phyloP scores from a whole-genome alignment of 805 yeast genomes.

The Ogataea degrootiae region DNA sequence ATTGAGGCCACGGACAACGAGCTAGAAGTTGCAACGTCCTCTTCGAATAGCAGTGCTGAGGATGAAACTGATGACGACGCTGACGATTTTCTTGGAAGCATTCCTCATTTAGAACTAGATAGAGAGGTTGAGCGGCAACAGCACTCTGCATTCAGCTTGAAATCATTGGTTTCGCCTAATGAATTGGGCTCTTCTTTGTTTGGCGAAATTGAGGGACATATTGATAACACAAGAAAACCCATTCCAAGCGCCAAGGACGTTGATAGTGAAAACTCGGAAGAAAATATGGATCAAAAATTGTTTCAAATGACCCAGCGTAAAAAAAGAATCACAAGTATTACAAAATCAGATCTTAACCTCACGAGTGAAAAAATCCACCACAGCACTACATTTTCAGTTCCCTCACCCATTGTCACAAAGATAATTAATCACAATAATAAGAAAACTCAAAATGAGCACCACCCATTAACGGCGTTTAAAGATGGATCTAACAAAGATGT shows the following conservation, averaged over 20 bases:
- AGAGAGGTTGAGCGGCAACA: not conserved
- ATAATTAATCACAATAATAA: not conserved
- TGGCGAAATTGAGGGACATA: not conserved
- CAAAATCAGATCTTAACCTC: too few species aligned
- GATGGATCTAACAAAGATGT: slow-evolving; percentile 1
- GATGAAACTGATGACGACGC: slow-evolving; percentile 19
- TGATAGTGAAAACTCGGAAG: not conserved
- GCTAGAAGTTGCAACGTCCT: slow-evolving; percentile 1
- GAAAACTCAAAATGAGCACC: not conserved
- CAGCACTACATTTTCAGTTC: too few species aligned
- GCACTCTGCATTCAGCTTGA: not conserved
- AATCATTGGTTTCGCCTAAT: not conserved
- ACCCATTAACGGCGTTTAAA: not conserved
- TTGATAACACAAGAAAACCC: too few species aligned
- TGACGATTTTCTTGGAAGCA: slow-evolving; percentile 20
- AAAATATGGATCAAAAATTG: slow-evolving; percentile 8
- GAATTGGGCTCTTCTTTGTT: not conserved
- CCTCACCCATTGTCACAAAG: not conserved
- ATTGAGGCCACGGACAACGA: slow-evolving; percentile 13
- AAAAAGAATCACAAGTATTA: not conserved
- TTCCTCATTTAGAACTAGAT: slow-evolving; percentile 18
- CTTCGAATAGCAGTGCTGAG: slow-evolving; percentile 2
- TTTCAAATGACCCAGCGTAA: slow-evolving; percentile 15
- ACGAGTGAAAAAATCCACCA: too few species aligned
- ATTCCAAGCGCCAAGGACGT: not conserved